phyloP scores from a whole-genome alignment of 1,284 basidiomycete species.

The Cerioporus squamosus region DNA sequence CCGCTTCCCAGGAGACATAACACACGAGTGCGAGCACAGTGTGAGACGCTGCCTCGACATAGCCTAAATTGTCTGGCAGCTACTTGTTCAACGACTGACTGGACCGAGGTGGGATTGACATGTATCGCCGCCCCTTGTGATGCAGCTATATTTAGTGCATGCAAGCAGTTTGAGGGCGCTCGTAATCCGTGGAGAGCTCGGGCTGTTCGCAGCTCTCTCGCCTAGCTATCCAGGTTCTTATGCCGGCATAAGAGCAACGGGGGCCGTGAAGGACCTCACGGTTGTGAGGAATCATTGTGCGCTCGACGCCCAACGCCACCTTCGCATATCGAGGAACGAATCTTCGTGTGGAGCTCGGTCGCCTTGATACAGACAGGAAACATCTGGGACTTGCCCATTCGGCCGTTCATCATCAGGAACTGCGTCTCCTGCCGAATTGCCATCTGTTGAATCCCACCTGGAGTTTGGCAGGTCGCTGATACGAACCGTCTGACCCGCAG shows the following conservation, averaged over 20 bases:
- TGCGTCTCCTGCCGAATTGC: background rate
- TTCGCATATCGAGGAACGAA: background rate
- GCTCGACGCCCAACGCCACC: too few species aligned
- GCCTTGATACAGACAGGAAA: conserved; percentile 11
- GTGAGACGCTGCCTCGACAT: too few species aligned
- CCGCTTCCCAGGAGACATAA: too few species aligned
- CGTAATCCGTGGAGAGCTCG: background rate
- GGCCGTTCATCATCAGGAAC: background rate
- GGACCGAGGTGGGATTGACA: background rate
- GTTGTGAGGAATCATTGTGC: background rate
- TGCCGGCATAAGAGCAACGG: background rate
- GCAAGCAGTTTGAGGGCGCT: background rate
- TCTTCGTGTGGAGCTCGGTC: too few species aligned
- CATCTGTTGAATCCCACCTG: background rate
- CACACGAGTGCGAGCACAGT: too few species aligned
- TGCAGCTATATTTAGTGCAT: background rate
- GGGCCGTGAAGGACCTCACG: background rate
- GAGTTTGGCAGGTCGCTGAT: conserved; percentile 16
- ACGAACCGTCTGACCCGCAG: conserved; percentile 40
- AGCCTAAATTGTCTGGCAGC: too few species aligned
- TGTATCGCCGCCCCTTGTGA: background rate
- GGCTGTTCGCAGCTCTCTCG: background rate
- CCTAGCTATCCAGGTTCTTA: background rate
- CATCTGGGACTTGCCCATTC: background rate
- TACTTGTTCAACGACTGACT: too few species aligned